Base-by-base conservation (phyloP, 192 early-diverging fungal genomes). In the Podochytrium sp. region DNA sequence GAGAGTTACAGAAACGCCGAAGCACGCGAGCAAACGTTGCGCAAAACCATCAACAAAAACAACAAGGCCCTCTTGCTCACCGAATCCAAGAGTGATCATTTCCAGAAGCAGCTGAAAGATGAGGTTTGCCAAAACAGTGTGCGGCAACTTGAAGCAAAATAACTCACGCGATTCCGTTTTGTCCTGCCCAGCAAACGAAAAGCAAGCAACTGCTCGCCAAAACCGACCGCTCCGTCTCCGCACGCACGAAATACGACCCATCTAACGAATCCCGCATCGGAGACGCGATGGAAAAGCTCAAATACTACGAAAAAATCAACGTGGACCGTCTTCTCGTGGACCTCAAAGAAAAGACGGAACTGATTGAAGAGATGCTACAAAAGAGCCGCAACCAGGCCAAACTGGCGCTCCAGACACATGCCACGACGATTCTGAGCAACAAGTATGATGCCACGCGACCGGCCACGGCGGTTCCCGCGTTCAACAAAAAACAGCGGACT, bases 1-100 rank as follows among this genome's bases (percentile, higher is more conserved):
- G 86, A 87, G 49, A 83, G 80, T 55, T 87, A 84, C 73, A 50
- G 82, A 63, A 84, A 87, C 40, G 82, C 80, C 29, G 86, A 87
- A 70, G 78, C 84, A 2, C 56, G 86, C 1, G 86, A 87, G 58
- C 50, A 73, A 35, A 71, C 81, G 2, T 57, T 87, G 16, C 58
- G 84, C 37, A 84, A 78, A 80, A 83, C 82, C 18, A 58, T 71
- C 81, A 12, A 53, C 79, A 56, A 84, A 79, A 64, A 63, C 75
- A 39, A 80, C 79, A 63, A 87, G 82, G 79, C 51, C 62, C 7
- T 77, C 4, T 52, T 74, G 27, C 12, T 61, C 23, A 59, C 73
- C 1, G 84, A 85, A 64, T 61, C 80, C 1, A 59, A 79, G 35
- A 80, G 76, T 41, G 82, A 87, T 20, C 55, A 50, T 1, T 47